Base-by-base conservation (phyloP, 169 alveolate genomes). In the Plasmodium berghei region DNA sequence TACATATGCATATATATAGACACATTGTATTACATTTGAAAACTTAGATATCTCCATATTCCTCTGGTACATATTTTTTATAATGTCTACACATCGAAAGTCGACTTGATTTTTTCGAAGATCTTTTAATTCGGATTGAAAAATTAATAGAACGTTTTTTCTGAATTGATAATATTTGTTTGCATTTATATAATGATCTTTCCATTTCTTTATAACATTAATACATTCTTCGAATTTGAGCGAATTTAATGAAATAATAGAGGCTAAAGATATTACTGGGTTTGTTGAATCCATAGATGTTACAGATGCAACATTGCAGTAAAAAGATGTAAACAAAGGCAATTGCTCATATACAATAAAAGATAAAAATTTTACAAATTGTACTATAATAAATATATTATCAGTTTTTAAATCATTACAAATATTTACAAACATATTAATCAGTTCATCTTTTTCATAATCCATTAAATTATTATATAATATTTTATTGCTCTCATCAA, bases 331-430 rank as follows among this genome's bases (percentile, higher is more conserved):
- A 49, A 67, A 80, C 54, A 64, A 55, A 28, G 90, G 90, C 34
- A 80, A 80, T 61, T 80, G 90, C 46, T 67, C 83, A 54, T 80
- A 80, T 16, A 80, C 90, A 52, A 80, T 80, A 42, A 80, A 80
- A 12, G 90, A 80, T 26, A 80, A 2, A 69, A 80, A 80, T 54
- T 80, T 80, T 16, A 80, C 72, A 80, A 80, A 80, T 14, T 80
- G 72, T 12, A 80, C 58, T 26, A 80, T 48, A 9, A 64, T 14
- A 54, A 69, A 80, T 55, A 80, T 67, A 34, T 67, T 80, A n/a
- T 80, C 90, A 16, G 64, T 80, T 80, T 67, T 80, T 80, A 80
- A 56, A 52, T 80, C 66, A 22, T 46, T 80, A 67, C 90, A 80
- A 16, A 80, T 80, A 22, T 45, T 56, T 80, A 67, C 45, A 40